Conservation (phyloP, 176 grass and related monocot species). For the Hordeum vulgare region DNA sequence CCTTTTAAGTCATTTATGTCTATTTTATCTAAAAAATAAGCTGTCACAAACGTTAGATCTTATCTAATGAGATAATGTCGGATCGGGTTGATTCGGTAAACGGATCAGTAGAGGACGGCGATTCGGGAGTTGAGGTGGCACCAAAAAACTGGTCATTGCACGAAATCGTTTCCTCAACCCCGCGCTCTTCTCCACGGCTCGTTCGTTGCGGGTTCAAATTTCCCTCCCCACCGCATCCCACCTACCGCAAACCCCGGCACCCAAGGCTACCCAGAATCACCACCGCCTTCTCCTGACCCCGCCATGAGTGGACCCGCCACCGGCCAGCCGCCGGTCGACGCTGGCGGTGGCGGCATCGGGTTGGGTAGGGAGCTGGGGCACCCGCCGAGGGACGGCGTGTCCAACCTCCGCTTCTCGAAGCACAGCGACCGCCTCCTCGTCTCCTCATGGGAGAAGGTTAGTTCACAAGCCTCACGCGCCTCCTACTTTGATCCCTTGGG, state of each 20-base stretch:
- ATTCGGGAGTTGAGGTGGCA: not conserved
- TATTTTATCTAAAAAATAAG: no score
- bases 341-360: not conserved
- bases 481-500: conserved; percentile 6
- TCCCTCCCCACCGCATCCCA: not conserved
- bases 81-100: no score
- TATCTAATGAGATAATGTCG: no score
- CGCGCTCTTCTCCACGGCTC: not conserved
- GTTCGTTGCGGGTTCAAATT: not conserved
- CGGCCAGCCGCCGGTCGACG: not conserved
- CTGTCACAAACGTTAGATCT: no score
- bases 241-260: conserved; percentile 4
- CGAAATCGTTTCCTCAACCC: not conserved
- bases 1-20: no score
- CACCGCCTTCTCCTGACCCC: not conserved
- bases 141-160: not conserved
- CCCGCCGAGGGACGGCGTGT: conserved; percentile 50
- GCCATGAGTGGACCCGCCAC: not conserved
- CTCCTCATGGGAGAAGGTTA: conserved; percentile 70
- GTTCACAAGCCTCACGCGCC: not conserved
- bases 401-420: conserved; percentile 62
- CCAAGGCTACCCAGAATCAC: not conserved
- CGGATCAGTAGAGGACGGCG: not conserved
- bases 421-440: conserved; percentile 49
- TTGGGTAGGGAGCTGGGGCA: conserved; percentile 38